A percentile compares a stretch with the other conserved stretches of the same genome.
Conservation (phyloP, 129 eudicot genomes). For the Centella asiatica region DNA sequence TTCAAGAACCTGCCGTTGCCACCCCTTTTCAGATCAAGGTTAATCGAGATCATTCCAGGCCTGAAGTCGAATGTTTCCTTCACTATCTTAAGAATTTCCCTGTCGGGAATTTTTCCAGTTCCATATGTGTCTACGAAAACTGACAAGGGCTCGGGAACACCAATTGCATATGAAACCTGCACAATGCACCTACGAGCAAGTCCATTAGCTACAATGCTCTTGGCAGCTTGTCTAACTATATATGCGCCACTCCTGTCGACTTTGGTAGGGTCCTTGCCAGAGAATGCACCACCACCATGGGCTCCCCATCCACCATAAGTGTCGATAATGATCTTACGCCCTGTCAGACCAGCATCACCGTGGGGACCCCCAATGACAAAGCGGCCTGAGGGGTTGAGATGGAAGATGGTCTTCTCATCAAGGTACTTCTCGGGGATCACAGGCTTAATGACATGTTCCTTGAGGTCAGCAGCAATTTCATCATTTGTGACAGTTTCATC, state of each 20-base stretch:
- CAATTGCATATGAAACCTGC: conserved; percentile 18
- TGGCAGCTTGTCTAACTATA: conserved; percentile 18
- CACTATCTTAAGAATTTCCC: conserved; percentile 17
- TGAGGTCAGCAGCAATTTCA: conserved; percentile 19
- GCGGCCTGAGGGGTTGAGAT: conserved; percentile 19
- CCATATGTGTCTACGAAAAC: conserved; percentile 15
- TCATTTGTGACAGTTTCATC: conserved; percentile 20
- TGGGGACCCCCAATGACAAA: conserved; percentile 19
- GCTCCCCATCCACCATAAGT: conserved; percentile 23
- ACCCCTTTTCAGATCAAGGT: conserved; percentile 16
- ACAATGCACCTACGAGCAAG: conserved; percentile 22
- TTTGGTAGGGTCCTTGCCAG: conserved; percentile 17
- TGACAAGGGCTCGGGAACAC: conserved; percentile 20
- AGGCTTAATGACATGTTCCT: conserved; percentile 20
- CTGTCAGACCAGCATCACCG: conserved; percentile 19
- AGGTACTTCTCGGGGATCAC: conserved; percentile 15
- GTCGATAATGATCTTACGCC: conserved; percentile 20
- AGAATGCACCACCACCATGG: conserved; percentile 23
- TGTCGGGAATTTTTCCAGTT: conserved; percentile 17
- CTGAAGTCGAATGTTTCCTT: conserved; percentile 19
- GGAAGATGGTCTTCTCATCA: conserved; percentile 21
- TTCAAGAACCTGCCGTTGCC: conserved; percentile 20
- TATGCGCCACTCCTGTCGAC: conserved; percentile 20
- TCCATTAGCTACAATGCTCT: conserved; percentile 16
- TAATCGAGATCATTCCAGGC: conserved; percentile 16